These are phyloP conservation scores for Abortiporus biennis DNA, from an alignment of 1,284 basidiomycete species.

Conservation along the genomic window DNA sequence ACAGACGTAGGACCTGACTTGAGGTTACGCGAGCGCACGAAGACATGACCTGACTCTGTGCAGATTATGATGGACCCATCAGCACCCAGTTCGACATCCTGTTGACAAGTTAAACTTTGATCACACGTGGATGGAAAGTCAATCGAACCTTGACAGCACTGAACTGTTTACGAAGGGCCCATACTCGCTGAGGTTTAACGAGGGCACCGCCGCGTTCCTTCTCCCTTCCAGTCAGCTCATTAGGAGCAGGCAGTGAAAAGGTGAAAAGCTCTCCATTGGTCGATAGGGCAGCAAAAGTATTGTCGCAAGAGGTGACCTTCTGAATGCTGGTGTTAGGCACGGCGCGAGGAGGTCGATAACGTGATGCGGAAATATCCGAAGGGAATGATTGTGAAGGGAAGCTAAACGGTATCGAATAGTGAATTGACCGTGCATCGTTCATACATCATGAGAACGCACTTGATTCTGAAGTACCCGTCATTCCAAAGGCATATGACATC, in stretches of 20 bases:
- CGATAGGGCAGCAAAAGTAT: conserved; percentile 81
- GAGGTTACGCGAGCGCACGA: conserved; percentile 59
- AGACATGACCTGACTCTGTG: conserved; percentile 94
- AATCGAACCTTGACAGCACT: conserved; percentile 68
- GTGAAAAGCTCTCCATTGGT: conserved; percentile 90
- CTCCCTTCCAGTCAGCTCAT: conserved; percentile 23
- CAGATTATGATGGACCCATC: conserved; percentile 91
- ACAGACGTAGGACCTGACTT: background rate
- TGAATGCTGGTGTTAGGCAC: conserved; percentile 65
- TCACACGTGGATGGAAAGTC: background rate
- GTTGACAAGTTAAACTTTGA: conserved; percentile 9
- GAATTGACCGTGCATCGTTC: conserved; percentile 7
- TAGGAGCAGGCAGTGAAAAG: conserved; percentile 49
- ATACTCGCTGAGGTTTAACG: conserved; percentile 85
- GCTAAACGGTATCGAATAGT: conserved; percentile 28
- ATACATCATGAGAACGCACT: conserved; percentile 35
- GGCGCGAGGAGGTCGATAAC: conserved; percentile 79
- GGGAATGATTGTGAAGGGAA: conserved; percentile 71
- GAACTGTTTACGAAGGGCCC: conserved; percentile 84
- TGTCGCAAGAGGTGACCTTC: conserved; percentile 81
- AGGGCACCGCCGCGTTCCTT: conserved; percentile 16
- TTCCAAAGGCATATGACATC: conserved; percentile 86
- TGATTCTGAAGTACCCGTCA: conserved; percentile 71
- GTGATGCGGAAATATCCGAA: conserved; percentile 63
- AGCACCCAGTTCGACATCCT: conserved; percentile 86